Percentiles rank a stretch among this genome's conserved stretches.
Conservation (phyloP, 139 green algal species). For the Picochlorum sp. region DNA sequence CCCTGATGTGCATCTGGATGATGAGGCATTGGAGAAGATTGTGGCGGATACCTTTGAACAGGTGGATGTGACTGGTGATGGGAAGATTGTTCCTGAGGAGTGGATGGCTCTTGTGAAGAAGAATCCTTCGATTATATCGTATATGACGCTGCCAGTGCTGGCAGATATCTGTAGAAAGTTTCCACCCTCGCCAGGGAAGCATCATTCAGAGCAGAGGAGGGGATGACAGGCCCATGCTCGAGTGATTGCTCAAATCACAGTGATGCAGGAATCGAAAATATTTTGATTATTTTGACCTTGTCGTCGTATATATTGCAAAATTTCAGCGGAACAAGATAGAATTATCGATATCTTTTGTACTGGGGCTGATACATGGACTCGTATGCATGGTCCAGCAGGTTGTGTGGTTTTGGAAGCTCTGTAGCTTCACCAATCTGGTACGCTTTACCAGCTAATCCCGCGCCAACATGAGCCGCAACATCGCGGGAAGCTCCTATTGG, state of each 20-base stretch:
- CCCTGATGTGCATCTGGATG: conserved; percentile 46
- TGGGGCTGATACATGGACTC: conserved; percentile 58
- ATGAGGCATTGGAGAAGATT: conserved; percentile 42
- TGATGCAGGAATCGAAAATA: conserved; percentile 5
- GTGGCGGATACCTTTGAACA: conserved; percentile 59
- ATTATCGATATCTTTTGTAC: conserved; percentile 47
- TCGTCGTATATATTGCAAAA: not conserved
- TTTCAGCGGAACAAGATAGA: not conserved
- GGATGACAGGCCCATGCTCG: too few relatives aligned
- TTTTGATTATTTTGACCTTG: not conserved
- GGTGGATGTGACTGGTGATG: conserved; percentile 47
- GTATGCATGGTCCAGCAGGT: conserved; percentile 49
- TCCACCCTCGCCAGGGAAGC: not conserved
- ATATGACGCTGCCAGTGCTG: conserved; percentile 65
- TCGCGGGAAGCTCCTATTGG: conserved; percentile 36
- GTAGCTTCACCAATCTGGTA: conserved; percentile 72
- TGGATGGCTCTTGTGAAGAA: conserved; percentile 42
- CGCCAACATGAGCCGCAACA: conserved; percentile 54
- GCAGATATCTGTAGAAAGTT: conserved; percentile 24
- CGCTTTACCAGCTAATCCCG: conserved; percentile 57
- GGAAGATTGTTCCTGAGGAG: conserved; percentile 57
- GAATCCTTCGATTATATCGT: conserved; percentile 48
- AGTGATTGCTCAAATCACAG: not conserved
- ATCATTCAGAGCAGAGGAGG: not conserved
- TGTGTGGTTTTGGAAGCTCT: conserved; percentile 69